Percentiles rank a stretch among this genome's conserved stretches.
phyloP scores from a whole-genome alignment of 2,329 filamentous ascomycete genomes.

The Zarea fungicola region DNA sequence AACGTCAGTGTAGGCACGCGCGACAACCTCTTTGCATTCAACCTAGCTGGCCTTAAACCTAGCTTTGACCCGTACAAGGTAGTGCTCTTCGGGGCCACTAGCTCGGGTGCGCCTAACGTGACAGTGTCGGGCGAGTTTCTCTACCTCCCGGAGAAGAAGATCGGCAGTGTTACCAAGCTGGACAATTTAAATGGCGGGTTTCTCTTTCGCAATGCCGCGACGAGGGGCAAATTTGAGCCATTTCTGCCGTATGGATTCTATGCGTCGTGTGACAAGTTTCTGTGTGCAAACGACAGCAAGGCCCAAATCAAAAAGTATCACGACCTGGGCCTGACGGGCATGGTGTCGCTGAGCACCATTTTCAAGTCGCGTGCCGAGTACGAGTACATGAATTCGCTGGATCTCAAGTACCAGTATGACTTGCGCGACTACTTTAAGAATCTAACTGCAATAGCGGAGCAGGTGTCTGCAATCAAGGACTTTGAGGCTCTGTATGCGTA shows the following conservation, averaged over 20 bases:
- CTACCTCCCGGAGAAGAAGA: constrained; percentile 38
- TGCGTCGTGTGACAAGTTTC: constrained; percentile 38
- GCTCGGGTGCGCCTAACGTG: constrained; percentile 27
- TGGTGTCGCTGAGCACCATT: constrained; percentile 38
- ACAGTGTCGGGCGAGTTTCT: constrained; percentile 32
- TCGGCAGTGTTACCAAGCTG: constrained; percentile 39
- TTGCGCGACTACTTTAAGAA: constrained; percentile 41
- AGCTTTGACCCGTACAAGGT: constrained; percentile 34
- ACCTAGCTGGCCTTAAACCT: constrained; percentile 30
- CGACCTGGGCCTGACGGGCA: constrained; percentile 37
- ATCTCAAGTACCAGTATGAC: constrained; percentile 40
- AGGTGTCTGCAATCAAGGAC: constrained; percentile 35
- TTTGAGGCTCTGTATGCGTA: constrained; percentile 38
- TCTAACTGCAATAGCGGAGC: constrained; percentile 32
- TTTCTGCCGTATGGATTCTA: constrained; percentile 42
- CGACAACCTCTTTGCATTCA: constrained; percentile 32
- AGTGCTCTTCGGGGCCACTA: constrained; percentile 30
- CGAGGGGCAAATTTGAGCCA: constrained; percentile 31
- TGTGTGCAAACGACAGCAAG: constrained; percentile 32
- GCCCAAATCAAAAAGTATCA: constrained; percentile 29
- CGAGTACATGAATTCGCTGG: constrained; percentile 33
- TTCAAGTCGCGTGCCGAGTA: constrained; percentile 32
- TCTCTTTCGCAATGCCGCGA: constrained; percentile 31
- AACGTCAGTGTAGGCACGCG: constrained; percentile 30
- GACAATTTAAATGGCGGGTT: constrained; percentile 42